phyloP scores from a whole-genome alignment of 2,329 filamentous ascomycete genomes.

The Xylaria hypoxylon region DNA sequence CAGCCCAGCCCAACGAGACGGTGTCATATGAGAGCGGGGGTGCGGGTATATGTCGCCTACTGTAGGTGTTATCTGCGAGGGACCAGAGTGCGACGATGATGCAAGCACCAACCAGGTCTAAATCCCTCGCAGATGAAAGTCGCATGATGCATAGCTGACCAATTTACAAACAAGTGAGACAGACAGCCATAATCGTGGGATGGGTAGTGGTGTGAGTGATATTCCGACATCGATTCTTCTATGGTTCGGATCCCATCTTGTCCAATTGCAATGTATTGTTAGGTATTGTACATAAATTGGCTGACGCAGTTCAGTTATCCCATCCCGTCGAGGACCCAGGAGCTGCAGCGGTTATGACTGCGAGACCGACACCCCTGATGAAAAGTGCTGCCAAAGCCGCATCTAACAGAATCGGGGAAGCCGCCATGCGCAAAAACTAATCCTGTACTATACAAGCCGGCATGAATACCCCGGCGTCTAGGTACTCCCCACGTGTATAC shows the following conservation, averaged over 20 bases:
- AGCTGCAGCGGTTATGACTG: constrained; percentile 3
- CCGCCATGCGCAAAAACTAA: neutral
- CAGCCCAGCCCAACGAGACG: constrained; percentile 16
- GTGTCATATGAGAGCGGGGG: constrained; percentile 4
- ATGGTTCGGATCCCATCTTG: constrained; percentile 27
- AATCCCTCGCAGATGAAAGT: constrained; percentile 27
- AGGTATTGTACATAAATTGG: constrained; percentile 8
- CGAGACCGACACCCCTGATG: constrained; percentile 13
- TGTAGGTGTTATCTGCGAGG: constrained; percentile 20
- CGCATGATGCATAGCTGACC: constrained; percentile 32
- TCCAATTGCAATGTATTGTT: constrained; percentile 21
- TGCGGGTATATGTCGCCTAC: constrained; percentile 13
- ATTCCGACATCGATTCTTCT: constrained; percentile 26
- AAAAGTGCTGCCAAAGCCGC: constrained; percentile 16
- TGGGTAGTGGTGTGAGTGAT: constrained; percentile 36
- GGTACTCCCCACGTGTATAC: constrained; percentile 29
- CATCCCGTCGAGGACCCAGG: constrained; percentile 14
- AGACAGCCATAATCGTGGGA: constrained; percentile 22
- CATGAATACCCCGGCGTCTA: constrained; percentile 11
- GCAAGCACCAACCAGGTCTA: constrained; percentile 25
- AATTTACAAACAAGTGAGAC: constrained; percentile 14
- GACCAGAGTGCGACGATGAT: constrained; percentile 13
- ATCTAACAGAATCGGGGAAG: constrained; percentile 30
- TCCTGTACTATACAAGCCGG: constrained; percentile 1
- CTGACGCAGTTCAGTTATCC: neutral